Evolutionary conservation across 2,329 filamentous ascomycete species (phyloP).

Genomic region (Fusarium cicatricum): DNA sequence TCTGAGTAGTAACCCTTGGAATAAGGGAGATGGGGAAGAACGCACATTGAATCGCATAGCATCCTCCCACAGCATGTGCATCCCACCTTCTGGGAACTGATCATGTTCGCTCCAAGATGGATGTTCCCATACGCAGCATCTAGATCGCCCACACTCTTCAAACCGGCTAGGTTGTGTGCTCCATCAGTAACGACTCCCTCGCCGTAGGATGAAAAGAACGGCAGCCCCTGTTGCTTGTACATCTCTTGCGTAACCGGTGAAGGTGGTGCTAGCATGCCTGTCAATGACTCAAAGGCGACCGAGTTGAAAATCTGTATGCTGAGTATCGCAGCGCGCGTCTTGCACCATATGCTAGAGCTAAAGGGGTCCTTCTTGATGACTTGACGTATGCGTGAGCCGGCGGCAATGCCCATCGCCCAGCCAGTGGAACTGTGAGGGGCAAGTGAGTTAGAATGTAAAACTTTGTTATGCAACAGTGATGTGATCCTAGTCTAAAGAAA

Average conservation of each 20-base stretch:
- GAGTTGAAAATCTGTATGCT: slow-evolving; percentile 19
- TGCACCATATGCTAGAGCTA: not conserved
- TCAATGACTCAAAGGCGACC: slow-evolving; percentile 9
- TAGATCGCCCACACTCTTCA: slow-evolving; percentile 6
- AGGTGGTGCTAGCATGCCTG: slow-evolving; percentile 14
- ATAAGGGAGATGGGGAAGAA: too few relatives aligned
- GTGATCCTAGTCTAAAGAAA: too few relatives aligned
- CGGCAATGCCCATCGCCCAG: slow-evolving; percentile 20
- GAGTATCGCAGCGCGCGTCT: not conserved
- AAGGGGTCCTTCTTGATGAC: slow-evolving; percentile 4
- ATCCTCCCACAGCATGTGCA: slow-evolving; percentile 5
- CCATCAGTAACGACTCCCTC: not conserved
- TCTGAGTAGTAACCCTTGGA: too few relatives aligned
- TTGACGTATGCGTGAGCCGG: slow-evolving; percentile 9
- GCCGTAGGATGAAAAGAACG: slow-evolving; percentile 9
- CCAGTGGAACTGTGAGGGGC: not conserved
- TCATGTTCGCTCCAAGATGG: not conserved
- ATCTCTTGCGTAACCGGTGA: slow-evolving; percentile 8
- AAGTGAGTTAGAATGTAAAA: too few relatives aligned
- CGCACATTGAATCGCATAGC: slow-evolving; percentile 8
- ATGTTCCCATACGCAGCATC: not conserved
- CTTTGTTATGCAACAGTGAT: too few relatives aligned
- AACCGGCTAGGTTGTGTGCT: not conserved
- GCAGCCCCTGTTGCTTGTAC: slow-evolving; percentile 8
- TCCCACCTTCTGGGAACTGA: slow-evolving; percentile 4